Conservation (phyloP, 2,329 filamentous ascomycete species). For the Lasiodiplodia gonubiensis region DNA sequence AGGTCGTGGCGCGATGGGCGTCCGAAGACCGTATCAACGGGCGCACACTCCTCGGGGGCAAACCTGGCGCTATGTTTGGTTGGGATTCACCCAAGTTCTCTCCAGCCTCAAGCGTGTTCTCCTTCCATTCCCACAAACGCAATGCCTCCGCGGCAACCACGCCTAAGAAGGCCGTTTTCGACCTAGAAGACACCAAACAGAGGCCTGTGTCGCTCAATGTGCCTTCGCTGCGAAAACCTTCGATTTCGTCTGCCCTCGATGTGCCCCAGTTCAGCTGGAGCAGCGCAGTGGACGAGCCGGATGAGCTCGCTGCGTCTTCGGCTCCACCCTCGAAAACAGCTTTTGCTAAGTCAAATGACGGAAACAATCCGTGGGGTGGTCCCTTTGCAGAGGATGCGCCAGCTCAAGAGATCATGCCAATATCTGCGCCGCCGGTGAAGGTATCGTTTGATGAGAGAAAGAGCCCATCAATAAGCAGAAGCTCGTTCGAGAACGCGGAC, state of each 20-base stretch:
- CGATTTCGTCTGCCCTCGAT: background rate
- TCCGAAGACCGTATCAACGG: conserved; percentile 47
- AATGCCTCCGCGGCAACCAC: conserved; percentile 14
- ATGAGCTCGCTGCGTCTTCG: conserved; percentile 12
- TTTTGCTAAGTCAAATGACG: background rate
- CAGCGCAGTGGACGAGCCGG: background rate
- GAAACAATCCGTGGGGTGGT: conserved; percentile 14
- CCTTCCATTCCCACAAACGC: conserved; percentile 19
- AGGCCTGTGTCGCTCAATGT: conserved; percentile 13
- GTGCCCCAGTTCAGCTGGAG: conserved; percentile 23
- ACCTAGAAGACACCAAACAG: conserved; percentile 25
- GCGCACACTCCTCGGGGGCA: conserved; percentile 35
- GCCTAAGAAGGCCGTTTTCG: conserved; percentile 7
- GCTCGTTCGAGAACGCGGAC: background rate
- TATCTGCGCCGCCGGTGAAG: conserved; percentile 7
- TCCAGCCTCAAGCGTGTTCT: conserved; percentile 20
- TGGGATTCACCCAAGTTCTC: conserved; percentile 40
- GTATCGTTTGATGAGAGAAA: conserved; percentile 3
- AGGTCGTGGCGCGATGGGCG: conserved; percentile 44
- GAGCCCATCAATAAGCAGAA: background rate
- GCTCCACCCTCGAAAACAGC: conserved; percentile 19
- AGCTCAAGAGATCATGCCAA: background rate
- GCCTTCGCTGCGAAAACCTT: background rate
- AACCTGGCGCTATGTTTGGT: conserved; percentile 44
- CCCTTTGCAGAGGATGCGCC: background rate